phyloP scores from a whole-genome alignment of 805 yeast species.

The Clavispora phyllophila region DNA sequence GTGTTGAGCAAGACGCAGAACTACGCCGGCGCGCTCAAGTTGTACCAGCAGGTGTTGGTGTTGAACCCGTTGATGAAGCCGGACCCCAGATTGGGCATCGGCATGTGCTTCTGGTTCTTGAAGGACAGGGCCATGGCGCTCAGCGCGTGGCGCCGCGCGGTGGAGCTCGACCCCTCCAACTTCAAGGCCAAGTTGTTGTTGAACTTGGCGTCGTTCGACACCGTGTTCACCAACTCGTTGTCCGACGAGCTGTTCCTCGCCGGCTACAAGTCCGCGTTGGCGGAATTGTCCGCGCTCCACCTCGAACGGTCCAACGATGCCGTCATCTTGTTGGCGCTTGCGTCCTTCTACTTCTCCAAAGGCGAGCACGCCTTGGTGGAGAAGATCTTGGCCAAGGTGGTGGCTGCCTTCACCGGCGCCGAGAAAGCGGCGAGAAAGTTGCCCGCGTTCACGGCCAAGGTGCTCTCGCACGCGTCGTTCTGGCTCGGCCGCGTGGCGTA shows the following conservation, averaged over 20 bases:
- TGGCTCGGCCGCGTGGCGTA: constrained; percentile 86
- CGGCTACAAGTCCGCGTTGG: constrained; percentile 56
- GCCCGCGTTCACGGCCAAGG: constrained; percentile 24
- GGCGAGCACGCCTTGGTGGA: constrained; percentile 55
- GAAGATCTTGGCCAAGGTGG: constrained; percentile 49
- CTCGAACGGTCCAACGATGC: constrained; percentile 45
- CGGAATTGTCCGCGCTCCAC: constrained; percentile 36
- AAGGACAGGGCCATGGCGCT: constrained; percentile 74
- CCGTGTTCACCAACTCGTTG: constrained; percentile 50
- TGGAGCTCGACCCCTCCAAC: constrained; percentile 59
- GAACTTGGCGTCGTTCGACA: constrained; percentile 63
- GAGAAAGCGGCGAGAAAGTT: constrained; percentile 16
- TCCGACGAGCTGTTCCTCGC: constrained; percentile 58
- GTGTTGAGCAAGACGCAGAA: constrained; percentile 63
- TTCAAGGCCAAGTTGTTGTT: constrained; percentile 60
- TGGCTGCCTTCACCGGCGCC: constrained; percentile 22
- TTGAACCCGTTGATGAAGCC: constrained; percentile 76
- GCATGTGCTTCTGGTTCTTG: constrained; percentile 87
- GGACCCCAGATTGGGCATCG: constrained; percentile 92
- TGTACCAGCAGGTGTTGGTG: constrained; percentile 78
- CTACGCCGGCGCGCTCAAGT: constrained; percentile 65
- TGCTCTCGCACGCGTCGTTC: constrained; percentile 42
- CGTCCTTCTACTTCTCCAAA: constrained; percentile 67
- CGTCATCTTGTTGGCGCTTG: constrained; percentile 60
- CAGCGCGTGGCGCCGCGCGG: constrained; percentile 76